phyloP scores from a whole-genome alignment of 1,284 basidiomycete species.

The Rhodotorula sp. region DNA sequence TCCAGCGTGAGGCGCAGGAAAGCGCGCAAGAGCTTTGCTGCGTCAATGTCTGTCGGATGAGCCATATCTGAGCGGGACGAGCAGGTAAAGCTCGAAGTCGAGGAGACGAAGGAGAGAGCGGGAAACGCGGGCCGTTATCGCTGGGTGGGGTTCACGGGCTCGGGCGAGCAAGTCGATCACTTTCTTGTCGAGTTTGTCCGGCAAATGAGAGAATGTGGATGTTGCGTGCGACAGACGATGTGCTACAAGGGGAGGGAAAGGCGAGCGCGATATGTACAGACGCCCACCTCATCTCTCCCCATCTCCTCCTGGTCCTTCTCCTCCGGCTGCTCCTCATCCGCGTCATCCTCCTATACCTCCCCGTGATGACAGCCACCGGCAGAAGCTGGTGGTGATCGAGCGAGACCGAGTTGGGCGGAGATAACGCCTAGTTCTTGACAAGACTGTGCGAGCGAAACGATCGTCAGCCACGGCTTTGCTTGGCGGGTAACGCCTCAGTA shows the following conservation, averaged over 20 bases:
- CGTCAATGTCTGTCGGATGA: not conserved
- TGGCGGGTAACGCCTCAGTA: not conserved
- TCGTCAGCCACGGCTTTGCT: no score
- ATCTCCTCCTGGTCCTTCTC: not conserved
- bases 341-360: not conserved
- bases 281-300: not conserved
- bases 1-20: constrained; percentile 20
- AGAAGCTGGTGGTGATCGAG: no score
- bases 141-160: no score
- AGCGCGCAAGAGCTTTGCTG: constrained; percentile 13
- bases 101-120: no score
- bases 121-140: no score
- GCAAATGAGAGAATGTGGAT: no score
- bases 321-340: not conserved
- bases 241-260: not conserved
- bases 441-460: constrained; percentile 1
- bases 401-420: not conserved
- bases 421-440: constrained; percentile 21
- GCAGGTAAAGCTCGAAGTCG: not conserved
- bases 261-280: not conserved
- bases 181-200: no score
- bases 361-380: no score
- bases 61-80: not conserved
- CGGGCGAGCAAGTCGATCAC: no score
- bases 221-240: no score